phyloP scores from a whole-genome alignment of 176 grass and related monocot genomes.

The Poa annua region DNA sequence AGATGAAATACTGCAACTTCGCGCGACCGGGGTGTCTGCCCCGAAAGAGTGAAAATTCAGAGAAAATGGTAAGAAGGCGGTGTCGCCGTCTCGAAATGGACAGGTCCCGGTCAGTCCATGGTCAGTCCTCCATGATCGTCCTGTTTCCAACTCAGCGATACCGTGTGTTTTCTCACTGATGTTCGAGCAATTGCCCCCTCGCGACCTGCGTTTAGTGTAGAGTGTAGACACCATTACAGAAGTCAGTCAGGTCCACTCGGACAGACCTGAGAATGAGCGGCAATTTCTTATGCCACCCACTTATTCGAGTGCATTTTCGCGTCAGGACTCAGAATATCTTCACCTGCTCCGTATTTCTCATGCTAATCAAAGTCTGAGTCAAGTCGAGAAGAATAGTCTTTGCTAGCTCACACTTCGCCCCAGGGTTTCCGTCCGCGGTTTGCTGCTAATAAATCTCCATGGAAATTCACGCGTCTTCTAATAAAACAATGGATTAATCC shows the following conservation, averaged over 20 bases:
- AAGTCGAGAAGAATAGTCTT: not conserved
- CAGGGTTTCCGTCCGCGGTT: not conserved
- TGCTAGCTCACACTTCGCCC: not conserved
- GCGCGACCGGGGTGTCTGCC: too few relatives aligned
- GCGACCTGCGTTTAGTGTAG: not conserved
- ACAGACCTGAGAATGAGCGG: not conserved
- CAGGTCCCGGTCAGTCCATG: not conserved
- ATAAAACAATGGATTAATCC: not conserved
- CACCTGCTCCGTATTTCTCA: not conserved
- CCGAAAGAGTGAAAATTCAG: too few relatives aligned
- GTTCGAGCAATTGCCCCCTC: slow-evolving; percentile 14
- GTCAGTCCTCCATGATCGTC: slow-evolving; percentile 20
- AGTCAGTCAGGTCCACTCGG: slow-evolving; percentile 13
- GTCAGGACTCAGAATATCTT: not conserved
- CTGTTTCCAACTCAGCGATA: not conserved
- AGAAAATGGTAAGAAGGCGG: not conserved
- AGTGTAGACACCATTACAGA: not conserved
- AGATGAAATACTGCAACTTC: too few relatives aligned
- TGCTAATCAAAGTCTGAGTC: not conserved
- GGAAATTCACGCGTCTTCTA: not conserved
- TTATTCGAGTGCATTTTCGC: not conserved
- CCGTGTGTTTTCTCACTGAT: not conserved
- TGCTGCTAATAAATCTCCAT: not conserved
- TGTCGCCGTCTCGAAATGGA: not conserved
- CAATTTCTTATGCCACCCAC: not conserved